Evolutionary conservation across 2,329 filamentous ascomycete genomes (phyloP).

Genomic region (Aspergillus chevalieri): DNA sequence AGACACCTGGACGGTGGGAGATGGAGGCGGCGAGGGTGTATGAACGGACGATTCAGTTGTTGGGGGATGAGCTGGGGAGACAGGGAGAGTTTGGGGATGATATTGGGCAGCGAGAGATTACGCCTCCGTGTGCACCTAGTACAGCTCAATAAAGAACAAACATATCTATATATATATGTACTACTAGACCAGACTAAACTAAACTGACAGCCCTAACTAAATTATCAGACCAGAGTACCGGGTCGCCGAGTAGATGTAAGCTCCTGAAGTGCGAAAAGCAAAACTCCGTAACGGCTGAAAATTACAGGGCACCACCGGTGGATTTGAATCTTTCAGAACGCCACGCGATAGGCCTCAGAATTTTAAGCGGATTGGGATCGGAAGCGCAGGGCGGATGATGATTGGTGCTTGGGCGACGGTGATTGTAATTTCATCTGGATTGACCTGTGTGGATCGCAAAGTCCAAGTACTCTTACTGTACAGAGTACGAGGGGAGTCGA

Average conservation of each 20-base stretch:
- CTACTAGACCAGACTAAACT: no score
- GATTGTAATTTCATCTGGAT: neutral
- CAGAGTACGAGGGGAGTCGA: no score
- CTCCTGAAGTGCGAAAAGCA: no score
- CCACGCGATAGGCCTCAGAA: neutral
- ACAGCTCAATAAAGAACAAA: no score
- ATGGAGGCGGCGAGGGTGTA: constrained; percentile 73
- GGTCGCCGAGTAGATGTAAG: no score
- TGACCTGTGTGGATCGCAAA: no score
- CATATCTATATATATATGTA: no score
- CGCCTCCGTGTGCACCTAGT: no score
- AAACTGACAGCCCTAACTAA: no score
- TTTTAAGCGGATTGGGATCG: neutral
- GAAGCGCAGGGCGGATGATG: neutral
- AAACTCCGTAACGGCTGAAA: neutral
- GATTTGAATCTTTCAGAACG: neutral
- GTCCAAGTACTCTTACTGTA: no score
- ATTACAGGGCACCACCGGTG: neutral
- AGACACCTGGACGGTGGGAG: constrained; percentile 41
- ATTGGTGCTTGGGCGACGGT: neutral
- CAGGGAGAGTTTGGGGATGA: constrained; percentile 17
- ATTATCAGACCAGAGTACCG: no score
- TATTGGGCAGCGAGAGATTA: neutral
- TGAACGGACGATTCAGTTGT: constrained; percentile 67
- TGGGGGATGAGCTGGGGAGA: constrained; percentile 60